A percentile compares a stretch with the other conserved stretches of the same genome.
phyloP scores from a whole-genome alignment of 345 rosid species.

The Cardamine resedifolia region DNA sequence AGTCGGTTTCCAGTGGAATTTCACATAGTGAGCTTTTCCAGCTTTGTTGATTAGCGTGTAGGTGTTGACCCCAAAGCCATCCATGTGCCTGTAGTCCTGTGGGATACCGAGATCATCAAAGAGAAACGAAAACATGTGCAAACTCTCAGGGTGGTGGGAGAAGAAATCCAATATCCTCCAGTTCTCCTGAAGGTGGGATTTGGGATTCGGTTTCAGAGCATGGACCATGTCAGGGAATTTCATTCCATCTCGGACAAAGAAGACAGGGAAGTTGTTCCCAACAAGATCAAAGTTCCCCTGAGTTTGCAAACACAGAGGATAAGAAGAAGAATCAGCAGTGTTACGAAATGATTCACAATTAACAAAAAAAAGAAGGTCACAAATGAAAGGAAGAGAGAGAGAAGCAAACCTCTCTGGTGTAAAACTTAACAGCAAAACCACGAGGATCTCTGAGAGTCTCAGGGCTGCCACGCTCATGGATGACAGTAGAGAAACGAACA shows the following conservation, averaged over 20 bases:
- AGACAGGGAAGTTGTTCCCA: constrained; percentile 98
- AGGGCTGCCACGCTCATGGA: constrained; percentile 99
- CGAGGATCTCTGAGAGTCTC: constrained; percentile 96
- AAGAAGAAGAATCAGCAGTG: background rate
- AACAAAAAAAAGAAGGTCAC: too few relatives aligned
- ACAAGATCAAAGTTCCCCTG: constrained; percentile 99
- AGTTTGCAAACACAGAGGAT: constrained; percentile 17
- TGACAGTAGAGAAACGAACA: constrained; percentile 95
- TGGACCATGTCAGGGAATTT: constrained; percentile 96
- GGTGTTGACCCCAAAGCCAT: constrained; percentile 87
- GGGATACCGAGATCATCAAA: constrained; percentile 94
- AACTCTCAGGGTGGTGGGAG: constrained; percentile 95
- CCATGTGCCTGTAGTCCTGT: constrained; percentile 96
- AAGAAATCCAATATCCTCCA: constrained; percentile 96
- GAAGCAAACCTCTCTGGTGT: constrained; percentile 99
- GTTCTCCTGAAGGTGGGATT: constrained; percentile 45
- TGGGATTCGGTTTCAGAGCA: constrained; percentile 94
- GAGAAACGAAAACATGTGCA: constrained; percentile 83
- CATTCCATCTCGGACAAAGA: constrained; percentile 93
- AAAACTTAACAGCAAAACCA: constrained; percentile 96
- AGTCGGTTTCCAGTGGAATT: constrained; percentile 97
- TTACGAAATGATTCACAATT: background rate
- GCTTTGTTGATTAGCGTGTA: constrained; percentile 81
- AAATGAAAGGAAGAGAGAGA: too few relatives aligned
- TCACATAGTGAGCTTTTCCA: constrained; percentile 81